A percentile compares a stretch with the other conserved stretches of the same genome.
Conservation (phyloP, 176 grass and related monocot species). For the Bonia amplexicaulis region DNA sequence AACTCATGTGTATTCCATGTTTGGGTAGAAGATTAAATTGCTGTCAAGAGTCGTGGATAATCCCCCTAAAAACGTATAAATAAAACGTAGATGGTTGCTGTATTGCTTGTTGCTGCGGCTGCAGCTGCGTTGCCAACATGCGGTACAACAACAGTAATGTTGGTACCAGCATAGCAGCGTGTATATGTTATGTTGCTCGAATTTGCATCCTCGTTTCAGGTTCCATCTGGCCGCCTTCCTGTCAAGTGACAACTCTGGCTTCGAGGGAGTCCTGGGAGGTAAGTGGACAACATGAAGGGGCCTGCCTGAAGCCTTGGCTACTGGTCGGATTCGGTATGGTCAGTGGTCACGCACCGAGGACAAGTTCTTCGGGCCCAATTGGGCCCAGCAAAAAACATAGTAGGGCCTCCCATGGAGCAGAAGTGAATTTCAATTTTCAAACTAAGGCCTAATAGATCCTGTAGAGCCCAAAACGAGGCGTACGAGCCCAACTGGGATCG, state of each 20-base stretch:
- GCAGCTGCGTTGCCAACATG: neutral
- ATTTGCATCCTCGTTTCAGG: neutral
- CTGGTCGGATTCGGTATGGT: too few species aligned
- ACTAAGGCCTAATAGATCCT: fast-evolving
- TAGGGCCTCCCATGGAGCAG: neutral
- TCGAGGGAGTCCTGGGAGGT: too few species aligned
- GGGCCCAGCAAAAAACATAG: neutral
- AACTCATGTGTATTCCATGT: too few species aligned
- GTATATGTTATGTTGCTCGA: too few species aligned
- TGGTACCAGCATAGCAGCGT: neutral
- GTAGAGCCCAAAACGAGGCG: neutral
- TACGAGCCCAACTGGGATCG: neutral
- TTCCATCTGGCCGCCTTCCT: neutral
- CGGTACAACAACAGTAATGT: neutral
- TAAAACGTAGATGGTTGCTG: neutral
- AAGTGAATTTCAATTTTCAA: neutral
- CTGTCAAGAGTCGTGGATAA: too few species aligned
- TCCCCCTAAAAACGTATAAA: too few species aligned
- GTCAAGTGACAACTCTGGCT: neutral
- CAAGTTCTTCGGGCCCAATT: neutral
- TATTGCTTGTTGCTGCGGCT: neutral
- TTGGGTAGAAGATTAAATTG: too few species aligned
- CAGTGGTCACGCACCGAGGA: neutral
- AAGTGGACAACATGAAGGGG: too few species aligned
- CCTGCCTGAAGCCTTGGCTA: too few species aligned